Base-by-base conservation (phyloP, 163 green algal species). In the Scenedesmus sp. region DNA sequence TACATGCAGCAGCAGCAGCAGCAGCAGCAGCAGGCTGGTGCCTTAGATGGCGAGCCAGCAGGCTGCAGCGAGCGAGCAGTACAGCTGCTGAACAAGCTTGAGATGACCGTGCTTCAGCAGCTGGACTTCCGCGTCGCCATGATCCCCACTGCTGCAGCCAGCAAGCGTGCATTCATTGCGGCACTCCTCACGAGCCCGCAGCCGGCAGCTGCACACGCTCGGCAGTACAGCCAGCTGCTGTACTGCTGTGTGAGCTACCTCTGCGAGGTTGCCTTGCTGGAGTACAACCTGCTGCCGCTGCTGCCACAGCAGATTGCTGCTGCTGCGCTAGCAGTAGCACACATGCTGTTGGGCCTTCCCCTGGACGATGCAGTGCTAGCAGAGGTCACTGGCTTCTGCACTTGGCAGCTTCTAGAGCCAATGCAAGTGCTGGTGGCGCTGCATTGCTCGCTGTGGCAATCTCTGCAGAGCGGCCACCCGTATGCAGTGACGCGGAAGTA, bases 401-500 rank as follows among this genome's bases (percentile, higher is more conserved):
- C 54, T 34, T 1, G 8, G 4, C 15, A 64, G 15, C 20, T 87
- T 55, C 13, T 64, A 0, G 55, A 70, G 55, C 20, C 20, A 5
- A 52, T 87, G 54, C 82, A 88, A n/a, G 52, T 76, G 34, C 83
- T 88, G 5, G n/a, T 64, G 2, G 83, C 83, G 2, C 83, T 88
- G 57, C 57, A 88, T 13, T 10, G 9, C 20, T 76, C 83, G 7
- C 8, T 88, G 59, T 74, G 56, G n/a, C 23, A 52, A 34, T 59
- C 83, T 16, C 83, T 88, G 57, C 18, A 74, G 9, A 3, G 13
- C 23, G 83, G 83, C 8, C 66, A 60, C 2, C 83, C 83, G 9
- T 88, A 88, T 60, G 83, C 83, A 59, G 83, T 88, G 2, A 76
- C 83, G 52, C 6, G 34, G 18, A 88, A 88, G 83, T 88, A 88